Base-by-base conservation (phyloP, 805 yeast species). In the Candida andamanensis region DNA sequence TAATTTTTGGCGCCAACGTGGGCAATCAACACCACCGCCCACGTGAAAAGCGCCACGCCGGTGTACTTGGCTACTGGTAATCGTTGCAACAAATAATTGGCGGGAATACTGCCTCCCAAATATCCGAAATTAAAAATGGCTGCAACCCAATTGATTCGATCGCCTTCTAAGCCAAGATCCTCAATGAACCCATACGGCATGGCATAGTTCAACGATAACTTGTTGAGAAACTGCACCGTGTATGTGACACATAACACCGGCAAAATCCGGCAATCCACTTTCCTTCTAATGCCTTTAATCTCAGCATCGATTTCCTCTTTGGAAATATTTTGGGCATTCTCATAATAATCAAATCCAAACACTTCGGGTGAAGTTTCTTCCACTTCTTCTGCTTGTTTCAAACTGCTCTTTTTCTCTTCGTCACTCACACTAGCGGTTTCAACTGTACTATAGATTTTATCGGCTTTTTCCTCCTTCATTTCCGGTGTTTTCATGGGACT, bases 1-100 rank as follows among this genome's bases (percentile, higher is more conserved):
- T 58, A 63, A 38, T 48, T 58, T 13, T 39, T 58, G 27, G 58
- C 56, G 9, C 60, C 66, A 20, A 54, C 46, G 35, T 49, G 55
- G 7, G 41, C 51, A 17, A 45, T 35, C 25, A 50, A 42, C 9
- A 53, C 26, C 11, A 47, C 32, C 2, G 53, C 46, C 57, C 57
- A 51, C 5, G 37, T 13, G 7, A 49, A 12, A 9, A 49, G 26
- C 32, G 41, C 36, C 7, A 41, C 30, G 15, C 47, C 47, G 12
- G 44, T 39, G 30, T 42, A 46, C 33, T 48, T 48, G 11, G 40
- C 46, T 15, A 44, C 41, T 6, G 53, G 51, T 4, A 42, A 31
- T 33, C 38, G 42, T 28, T 49, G 54, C 21, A 49, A 36, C 17
- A 50, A 33, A 31, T 41, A 37, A 24, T 48, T 19, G 14, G 52